phyloP scores from a whole-genome alignment of 768 basidiomycete species.

The Russula lepida region DNA sequence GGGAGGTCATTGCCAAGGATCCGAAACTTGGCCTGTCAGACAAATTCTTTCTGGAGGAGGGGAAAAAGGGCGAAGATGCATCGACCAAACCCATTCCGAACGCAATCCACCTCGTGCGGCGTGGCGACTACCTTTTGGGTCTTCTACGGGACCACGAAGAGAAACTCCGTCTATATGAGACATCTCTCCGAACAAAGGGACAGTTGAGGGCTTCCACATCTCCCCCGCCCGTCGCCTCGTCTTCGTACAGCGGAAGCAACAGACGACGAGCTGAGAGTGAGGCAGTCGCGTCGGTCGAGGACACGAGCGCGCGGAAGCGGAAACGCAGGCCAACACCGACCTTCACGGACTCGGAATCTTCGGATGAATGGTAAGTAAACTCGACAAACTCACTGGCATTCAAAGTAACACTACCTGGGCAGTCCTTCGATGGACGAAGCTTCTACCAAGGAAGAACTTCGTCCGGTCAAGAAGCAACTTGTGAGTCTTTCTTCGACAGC shows the following conservation, averaged over 20 bases:
- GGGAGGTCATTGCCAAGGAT: constrained; percentile 94
- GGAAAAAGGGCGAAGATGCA: constrained; percentile 86
- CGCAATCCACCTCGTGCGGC: constrained; percentile 94
- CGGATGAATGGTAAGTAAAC: constrained; percentile 73
- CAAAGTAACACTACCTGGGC: constrained; percentile 12
- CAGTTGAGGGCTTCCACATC: constrained; percentile 65
- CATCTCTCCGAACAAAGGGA: constrained; percentile 61
- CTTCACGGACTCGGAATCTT: constrained; percentile 90
- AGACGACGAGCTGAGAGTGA: constrained; percentile 82
- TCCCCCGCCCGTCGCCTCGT: constrained; percentile 70
- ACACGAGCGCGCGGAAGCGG: constrained; percentile 58
- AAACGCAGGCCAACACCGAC: constrained; percentile 95
- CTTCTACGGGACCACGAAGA: constrained; percentile 83
- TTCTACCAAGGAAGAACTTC: constrained; percentile 86
- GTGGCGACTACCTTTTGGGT: constrained; percentile 88
- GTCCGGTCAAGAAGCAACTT: constrained; percentile 95
- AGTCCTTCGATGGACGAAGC: constrained; percentile 95
- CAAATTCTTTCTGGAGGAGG: constrained; percentile 98
- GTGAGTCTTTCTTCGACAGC: constrained; percentile 36
- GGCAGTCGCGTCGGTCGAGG: constrained; percentile 74
- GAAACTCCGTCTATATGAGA: constrained; percentile 84
- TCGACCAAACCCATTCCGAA: constrained; percentile 87
- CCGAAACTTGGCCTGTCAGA: constrained; percentile 70
- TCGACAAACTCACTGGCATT: background rate
- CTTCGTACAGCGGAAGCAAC: constrained; percentile 48